These are phyloP conservation scores for Ochetophila trinervis DNA, from an alignment of 306 rosid genomes.

Conservation along the genomic window DNA sequence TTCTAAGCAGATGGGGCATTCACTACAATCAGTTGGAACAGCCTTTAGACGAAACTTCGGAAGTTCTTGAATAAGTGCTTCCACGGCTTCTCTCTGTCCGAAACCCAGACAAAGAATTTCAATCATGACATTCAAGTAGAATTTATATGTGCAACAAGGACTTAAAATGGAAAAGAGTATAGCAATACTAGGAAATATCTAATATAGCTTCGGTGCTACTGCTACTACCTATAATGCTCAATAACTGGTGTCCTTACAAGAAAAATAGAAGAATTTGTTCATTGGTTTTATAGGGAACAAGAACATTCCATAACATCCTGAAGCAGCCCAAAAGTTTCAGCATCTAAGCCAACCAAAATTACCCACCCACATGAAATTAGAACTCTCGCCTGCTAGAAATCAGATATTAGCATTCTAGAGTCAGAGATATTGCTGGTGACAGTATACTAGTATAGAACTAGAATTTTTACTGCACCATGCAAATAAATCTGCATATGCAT, in stretches of 20 bases:
- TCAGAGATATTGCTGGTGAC: not conserved
- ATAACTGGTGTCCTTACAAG: too few relatives aligned
- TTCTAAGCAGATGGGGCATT: conserved; percentile 97
- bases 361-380: conserved; percentile 3
- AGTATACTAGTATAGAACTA: not conserved
- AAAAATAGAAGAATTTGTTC: too few relatives aligned
- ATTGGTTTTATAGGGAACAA: too few relatives aligned
- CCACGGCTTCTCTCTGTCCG: conserved; percentile 98
- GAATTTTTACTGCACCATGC: not conserved
- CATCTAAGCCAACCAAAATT: not conserved
- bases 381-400: conserved; percentile 11
- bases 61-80: conserved; percentile 98
- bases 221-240: too few relatives aligned
- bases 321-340: too few relatives aligned
- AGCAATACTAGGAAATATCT: conserved; percentile 6
- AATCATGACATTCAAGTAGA: conserved; percentile 26
- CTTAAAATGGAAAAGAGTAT: not conserved
- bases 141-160: not conserved
- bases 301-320: too few relatives aligned
- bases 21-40: conserved; percentile 97
- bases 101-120: conserved; percentile 25
- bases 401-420: conserved; percentile 3
- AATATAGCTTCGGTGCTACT: not conserved
- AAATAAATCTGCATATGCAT: not conserved
- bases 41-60: conserved; percentile 95